Evolutionary conservation across 306 rosid genomes (phyloP).

Genomic region (Begonia peltatifolia): DNA sequence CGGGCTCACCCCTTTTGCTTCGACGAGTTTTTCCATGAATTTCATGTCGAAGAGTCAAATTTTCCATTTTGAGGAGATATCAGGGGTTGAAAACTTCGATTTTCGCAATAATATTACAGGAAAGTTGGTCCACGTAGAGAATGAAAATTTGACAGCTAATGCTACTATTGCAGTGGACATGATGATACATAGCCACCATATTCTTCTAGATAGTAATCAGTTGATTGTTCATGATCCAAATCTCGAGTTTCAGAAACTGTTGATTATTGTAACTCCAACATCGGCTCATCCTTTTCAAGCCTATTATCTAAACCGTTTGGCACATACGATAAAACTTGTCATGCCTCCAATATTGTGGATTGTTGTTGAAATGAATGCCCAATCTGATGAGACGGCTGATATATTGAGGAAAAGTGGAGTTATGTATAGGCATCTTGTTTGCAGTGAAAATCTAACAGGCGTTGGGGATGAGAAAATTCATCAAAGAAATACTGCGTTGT

Average conservation of each 20-base stretch:
- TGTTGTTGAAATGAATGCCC: slow-evolving; percentile 74
- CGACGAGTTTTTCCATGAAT: slow-evolving; percentile 32
- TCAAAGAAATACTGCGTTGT: slow-evolving; percentile 66
- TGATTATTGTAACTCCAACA: slow-evolving; percentile 72
- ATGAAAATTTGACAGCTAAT: slow-evolving; percentile 18
- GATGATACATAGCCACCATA: slow-evolving; percentile 12
- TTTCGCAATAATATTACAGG: slow-evolving; percentile 19
- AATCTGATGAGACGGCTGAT: slow-evolving; percentile 65
- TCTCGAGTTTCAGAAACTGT: slow-evolving; percentile 46
- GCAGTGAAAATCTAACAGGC: slow-evolving; percentile 44
- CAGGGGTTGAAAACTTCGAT: slow-evolving; percentile 31
- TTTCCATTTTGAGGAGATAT: slow-evolving; percentile 40
- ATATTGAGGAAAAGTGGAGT: slow-evolving; percentile 60
- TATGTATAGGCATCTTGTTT: slow-evolving; percentile 73
- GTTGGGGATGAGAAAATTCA: slow-evolving; percentile 32
- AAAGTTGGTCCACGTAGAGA: slow-evolving; percentile 9
- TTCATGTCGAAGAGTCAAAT: slow-evolving; percentile 49
- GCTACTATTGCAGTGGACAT: slow-evolving; percentile 15
- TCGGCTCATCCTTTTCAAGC: slow-evolving; percentile 42
- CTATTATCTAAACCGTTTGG: slow-evolving; percentile 60
- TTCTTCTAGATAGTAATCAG: slow-evolving; percentile 10
- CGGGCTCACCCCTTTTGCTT: slow-evolving; percentile 61
- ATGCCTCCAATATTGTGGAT: slow-evolving; percentile 72
- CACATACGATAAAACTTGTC: slow-evolving; percentile 41
- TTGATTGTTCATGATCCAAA: slow-evolving; percentile 17